Evolutionary conservation across 2,329 filamentous ascomycete species (phyloP).

Genomic region (Ascochyta koolunga): DNA sequence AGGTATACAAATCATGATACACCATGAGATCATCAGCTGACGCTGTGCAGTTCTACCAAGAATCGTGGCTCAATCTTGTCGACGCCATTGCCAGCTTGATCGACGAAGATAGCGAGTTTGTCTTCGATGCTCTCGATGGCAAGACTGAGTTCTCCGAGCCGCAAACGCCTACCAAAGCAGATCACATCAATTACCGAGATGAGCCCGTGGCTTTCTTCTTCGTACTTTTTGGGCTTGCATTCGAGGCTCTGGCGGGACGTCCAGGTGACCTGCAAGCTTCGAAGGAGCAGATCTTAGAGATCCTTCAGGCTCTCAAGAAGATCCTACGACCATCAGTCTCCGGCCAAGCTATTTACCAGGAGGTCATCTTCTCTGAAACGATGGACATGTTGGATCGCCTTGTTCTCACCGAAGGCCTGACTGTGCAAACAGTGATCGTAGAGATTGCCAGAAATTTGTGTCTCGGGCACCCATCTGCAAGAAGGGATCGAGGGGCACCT

Average conservation of each 20-base stretch:
- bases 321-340: slow-evolving; percentile 94
- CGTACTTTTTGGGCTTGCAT: slow-evolving; percentile 93
- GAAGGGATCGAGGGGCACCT: slow-evolving; percentile 63
- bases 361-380: slow-evolving; percentile 93
- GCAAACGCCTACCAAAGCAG: slow-evolving; percentile 62
- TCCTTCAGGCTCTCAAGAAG: slow-evolving; percentile 89
- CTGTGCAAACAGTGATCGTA: slow-evolving; percentile 90
- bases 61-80: slow-evolving; percentile 94
- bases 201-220: slow-evolving; percentile 99
- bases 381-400: slow-evolving; percentile 95
- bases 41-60: slow-evolving; percentile 78
- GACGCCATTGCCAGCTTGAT: slow-evolving; percentile 97
- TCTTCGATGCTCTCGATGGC: slow-evolving; percentile 94
- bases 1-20: slow-evolving; percentile 50
- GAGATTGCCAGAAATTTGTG: slow-evolving; percentile 91
- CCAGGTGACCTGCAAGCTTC: slow-evolving; percentile 73
- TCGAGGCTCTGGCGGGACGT: slow-evolving; percentile 89
- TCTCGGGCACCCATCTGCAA: slow-evolving; percentile 87
- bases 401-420: slow-evolving; percentile 85
- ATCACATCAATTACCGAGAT: slow-evolving; percentile 92
- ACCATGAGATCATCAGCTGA: slow-evolving; percentile 9
- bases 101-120: slow-evolving; percentile 95
- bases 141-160: slow-evolving; percentile 59
- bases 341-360: slow-evolving; percentile 94
- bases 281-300: slow-evolving; percentile 82